Evolutionary conservation across 148 eudicot species (phyloP).

Genomic region (Oxyria digyna): DNA sequence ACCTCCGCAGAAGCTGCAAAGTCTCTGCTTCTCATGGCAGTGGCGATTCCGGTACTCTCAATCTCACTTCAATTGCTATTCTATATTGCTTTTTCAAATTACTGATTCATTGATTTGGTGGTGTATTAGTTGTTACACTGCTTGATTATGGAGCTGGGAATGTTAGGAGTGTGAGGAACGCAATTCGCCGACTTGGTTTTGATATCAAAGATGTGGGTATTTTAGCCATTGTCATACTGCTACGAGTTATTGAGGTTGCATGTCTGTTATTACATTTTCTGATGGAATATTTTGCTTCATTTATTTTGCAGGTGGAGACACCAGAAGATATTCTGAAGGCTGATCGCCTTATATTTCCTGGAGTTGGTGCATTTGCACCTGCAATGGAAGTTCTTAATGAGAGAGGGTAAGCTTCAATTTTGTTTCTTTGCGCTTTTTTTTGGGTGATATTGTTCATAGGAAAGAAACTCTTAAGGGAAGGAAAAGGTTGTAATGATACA

Average conservation of each 20-base stretch:
- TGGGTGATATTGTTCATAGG: neutral
- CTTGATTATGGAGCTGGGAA: slow-evolving; percentile 99
- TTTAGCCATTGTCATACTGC: neutral
- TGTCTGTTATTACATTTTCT: neutral
- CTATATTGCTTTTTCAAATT: neutral
- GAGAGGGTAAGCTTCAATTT: slow-evolving; percentile 44
- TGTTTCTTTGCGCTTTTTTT: neutral
- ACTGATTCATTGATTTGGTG: neutral
- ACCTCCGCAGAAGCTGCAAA: slow-evolving; percentile 21
- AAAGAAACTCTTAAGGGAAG: neutral
- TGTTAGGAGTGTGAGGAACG: slow-evolving; percentile 81
- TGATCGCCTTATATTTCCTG: slow-evolving; percentile 77
- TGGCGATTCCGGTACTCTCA: slow-evolving; percentile 36
- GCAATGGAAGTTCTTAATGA: slow-evolving; percentile 78
- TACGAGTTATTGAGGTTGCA: neutral
- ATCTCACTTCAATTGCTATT: neutral
- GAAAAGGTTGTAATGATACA: neutral
- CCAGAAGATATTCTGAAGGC: slow-evolving; percentile 87
- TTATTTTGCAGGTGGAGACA: slow-evolving; percentile 45
- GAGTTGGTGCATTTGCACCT: slow-evolving; percentile 97
- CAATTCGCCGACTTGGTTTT: slow-evolving; percentile 62
- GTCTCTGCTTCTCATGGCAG: slow-evolving; percentile 33
- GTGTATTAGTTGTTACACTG: slow-evolving; percentile 59
- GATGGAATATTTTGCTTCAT: neutral
- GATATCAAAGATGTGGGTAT: slow-evolving; percentile 56